Evolutionary conservation across 2,329 filamentous ascomycete species (phyloP).

Genomic region (Alternaria angustiovoidea): DNA sequence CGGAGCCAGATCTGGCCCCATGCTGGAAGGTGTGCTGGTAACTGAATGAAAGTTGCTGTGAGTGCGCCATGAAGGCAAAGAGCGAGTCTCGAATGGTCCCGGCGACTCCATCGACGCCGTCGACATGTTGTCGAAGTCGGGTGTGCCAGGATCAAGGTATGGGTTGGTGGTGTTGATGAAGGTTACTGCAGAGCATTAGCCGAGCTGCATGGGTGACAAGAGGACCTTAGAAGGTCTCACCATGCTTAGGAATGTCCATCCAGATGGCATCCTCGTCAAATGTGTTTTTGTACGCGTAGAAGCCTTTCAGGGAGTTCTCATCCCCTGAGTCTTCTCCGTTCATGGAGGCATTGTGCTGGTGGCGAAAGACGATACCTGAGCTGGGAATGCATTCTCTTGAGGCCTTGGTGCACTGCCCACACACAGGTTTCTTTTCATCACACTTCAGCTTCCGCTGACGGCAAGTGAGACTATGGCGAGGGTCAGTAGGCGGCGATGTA

Average conservation of each 20-base stretch:
- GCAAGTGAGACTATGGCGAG: conserved; percentile 56
- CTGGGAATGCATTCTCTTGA: conserved; percentile 67
- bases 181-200: conserved; percentile 56
- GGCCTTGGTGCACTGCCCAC: conserved; percentile 68
- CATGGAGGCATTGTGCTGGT: conserved; percentile 75
- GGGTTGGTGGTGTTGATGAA: conserved; percentile 70
- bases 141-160: conserved; percentile 60
- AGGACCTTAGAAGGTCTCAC: conserved; percentile 46
- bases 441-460: conserved; percentile 71
- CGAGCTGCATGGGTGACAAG: conserved; percentile 1
- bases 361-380: conserved; percentile 70
- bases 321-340: conserved; percentile 59
- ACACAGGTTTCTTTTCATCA: conserved; percentile 68
- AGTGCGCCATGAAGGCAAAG: conserved; percentile 38
- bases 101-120: conserved; percentile 45
- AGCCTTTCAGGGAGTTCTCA: conserved; percentile 63
- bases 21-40: conserved; percentile 50
- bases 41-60: conserved; percentile 35
- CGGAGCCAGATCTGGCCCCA: conserved; percentile 64
- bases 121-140: conserved; percentile 46
- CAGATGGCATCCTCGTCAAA: conserved; percentile 68
- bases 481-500: conserved; percentile 15
- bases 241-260: conserved; percentile 67
- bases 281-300: conserved; percentile 72
- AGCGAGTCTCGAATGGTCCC: conserved; percentile 38